These are phyloP conservation scores for Porcisia deanei DNA, from an alignment of 208 protist genomes.

Conservation along the genomic window DNA sequence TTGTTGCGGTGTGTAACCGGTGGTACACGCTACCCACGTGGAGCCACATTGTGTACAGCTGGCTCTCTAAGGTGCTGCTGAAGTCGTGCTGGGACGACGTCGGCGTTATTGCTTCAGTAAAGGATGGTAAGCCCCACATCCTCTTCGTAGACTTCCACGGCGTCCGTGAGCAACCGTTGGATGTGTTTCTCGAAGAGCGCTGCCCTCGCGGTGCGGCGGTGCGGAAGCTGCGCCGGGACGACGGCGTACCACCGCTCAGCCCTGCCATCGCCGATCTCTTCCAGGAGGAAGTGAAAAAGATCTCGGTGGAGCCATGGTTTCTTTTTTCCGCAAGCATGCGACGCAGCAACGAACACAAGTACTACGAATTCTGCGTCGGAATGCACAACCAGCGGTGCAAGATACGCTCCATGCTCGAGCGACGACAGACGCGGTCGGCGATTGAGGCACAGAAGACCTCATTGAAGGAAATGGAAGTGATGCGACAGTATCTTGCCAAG, in stretches of 20 bases:
- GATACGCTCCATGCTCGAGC: slow-evolving; percentile 57
- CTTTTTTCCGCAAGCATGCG: slow-evolving; percentile 80
- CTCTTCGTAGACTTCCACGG: slow-evolving; percentile 74
- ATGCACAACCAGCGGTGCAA: slow-evolving; percentile 70
- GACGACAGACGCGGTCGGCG: slow-evolving; percentile 46
- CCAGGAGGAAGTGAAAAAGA: slow-evolving; percentile 54
- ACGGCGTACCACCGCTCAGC: slow-evolving; percentile 25
- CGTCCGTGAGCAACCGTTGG: slow-evolving; percentile 58
- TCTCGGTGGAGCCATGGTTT: slow-evolving; percentile 76
- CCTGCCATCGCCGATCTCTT: slow-evolving; percentile 57
- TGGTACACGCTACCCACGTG: slow-evolving; percentile 89
- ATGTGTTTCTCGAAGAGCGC: slow-evolving; percentile 59
- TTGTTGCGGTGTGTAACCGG: slow-evolving; percentile 84
- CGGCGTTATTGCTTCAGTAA: slow-evolving; percentile 56
- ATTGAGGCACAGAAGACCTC: slow-evolving; percentile 54
- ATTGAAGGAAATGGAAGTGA: slow-evolving; percentile 75
- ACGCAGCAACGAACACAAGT: slow-evolving; percentile 60
- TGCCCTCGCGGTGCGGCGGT: slow-evolving; percentile 72
- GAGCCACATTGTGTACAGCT: slow-evolving; percentile 72
- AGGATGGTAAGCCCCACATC: slow-evolving; percentile 60
- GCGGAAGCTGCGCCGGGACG: slow-evolving; percentile 52
- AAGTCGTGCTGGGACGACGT: slow-evolving; percentile 90
- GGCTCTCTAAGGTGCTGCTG: slow-evolving; percentile 79
- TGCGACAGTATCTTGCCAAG: slow-evolving; percentile 60
- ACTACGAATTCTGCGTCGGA: slow-evolving; percentile 73